Percentiles rank a stretch among this genome's conserved stretches.
These are phyloP conservation scores for Plasmodium berghei DNA, from an alignment of 169 alveolate species.

Conservation along the genomic window DNA sequence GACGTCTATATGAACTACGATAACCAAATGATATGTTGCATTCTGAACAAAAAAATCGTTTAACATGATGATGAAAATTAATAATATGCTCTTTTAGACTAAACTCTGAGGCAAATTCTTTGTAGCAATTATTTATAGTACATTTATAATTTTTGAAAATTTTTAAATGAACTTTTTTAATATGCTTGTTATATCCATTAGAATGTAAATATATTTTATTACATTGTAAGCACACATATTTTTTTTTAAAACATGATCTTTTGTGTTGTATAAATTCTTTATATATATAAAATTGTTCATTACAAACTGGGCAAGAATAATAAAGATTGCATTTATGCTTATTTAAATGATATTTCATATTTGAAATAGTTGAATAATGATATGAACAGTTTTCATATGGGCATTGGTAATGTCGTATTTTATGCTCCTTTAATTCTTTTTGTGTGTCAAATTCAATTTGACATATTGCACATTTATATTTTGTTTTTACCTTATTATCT, in stretches of 20 bases:
- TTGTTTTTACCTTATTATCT: conserved; percentile 15
- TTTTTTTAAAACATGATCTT: conserved; percentile 50
- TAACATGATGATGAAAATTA: conserved; percentile 55
- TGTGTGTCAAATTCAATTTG: conserved; percentile 16
- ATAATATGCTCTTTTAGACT: conserved; percentile 64
- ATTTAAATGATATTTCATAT: conserved; percentile 72
- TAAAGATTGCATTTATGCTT: conserved; percentile 49
- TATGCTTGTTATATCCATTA: conserved; percentile 66
- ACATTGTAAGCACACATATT: conserved; percentile 59
- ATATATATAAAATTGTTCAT: conserved; percentile 32
- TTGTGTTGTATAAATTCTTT: conserved; percentile 67
- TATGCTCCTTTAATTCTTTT: conserved; percentile 54
- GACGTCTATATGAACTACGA: conserved; percentile 60
- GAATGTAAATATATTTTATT: conserved; percentile 62
- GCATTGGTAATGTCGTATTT: conserved; percentile 60
- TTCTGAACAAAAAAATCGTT: conserved; percentile 57
- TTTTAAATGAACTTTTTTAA: conserved; percentile 39
- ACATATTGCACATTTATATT: conserved; percentile 52
- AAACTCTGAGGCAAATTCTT: conserved; percentile 56
- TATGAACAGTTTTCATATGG: conserved; percentile 75
- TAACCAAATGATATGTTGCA: conserved; percentile 71
- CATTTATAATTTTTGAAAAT: conserved; percentile 38
- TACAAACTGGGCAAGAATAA: conserved; percentile 60
- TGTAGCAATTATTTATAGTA: conserved; percentile 37
- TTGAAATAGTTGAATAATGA: conserved; percentile 57